Base-by-base conservation (phyloP, 495 filamentous ascomycete species). In the Penicillium pulvis region DNA sequence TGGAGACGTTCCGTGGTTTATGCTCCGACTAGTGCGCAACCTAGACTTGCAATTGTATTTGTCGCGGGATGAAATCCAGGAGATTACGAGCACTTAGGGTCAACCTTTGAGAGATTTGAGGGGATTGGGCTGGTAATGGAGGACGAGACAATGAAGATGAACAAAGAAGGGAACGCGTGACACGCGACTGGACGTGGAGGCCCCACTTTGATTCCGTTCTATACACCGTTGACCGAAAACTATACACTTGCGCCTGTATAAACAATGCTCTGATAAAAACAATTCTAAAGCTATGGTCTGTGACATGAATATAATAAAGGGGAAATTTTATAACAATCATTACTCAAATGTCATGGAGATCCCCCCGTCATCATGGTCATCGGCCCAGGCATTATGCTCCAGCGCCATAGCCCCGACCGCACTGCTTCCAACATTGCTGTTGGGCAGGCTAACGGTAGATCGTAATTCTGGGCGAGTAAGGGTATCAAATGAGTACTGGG, bases 361-460 rank as follows among this genome's bases (percentile, higher is more conserved):
- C 57, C 85, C 81, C 35, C 68, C 81, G 43, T 78, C 77, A 53
- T 78, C 77, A 53, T 78, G 70, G 49, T 88, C 81, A 23, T 90
- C 89, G 0, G 86, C 88, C 92, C 92, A 97, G 9, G 91, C 90
- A 74, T 97, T 91, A 46, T 78, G 85, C 61, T 76, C 88, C 33
- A 80, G 70, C 41, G 76, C 61, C 71, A 85, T 60, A 62, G 75
- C 55, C 58, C 72, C 67, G 51, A 70, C 12, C 30, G 72, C 63
- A 41, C 53, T 69, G 30, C 63, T 62, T 9, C 71, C 66, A 23
- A 68, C 33, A 31, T 55, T 61, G 10, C 10, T 58, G 17, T 59
- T 53, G 33, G 65, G 72, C 64, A 71, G 74, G 12, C 79, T 76
- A n/a, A 70, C 59, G 3, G 77, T 68, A 19, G 79, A 71, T 43